Evolutionary conservation across 1,139 yeast genomes (phyloP).

Genomic region (Pneumocystis jirovecii): DNA sequence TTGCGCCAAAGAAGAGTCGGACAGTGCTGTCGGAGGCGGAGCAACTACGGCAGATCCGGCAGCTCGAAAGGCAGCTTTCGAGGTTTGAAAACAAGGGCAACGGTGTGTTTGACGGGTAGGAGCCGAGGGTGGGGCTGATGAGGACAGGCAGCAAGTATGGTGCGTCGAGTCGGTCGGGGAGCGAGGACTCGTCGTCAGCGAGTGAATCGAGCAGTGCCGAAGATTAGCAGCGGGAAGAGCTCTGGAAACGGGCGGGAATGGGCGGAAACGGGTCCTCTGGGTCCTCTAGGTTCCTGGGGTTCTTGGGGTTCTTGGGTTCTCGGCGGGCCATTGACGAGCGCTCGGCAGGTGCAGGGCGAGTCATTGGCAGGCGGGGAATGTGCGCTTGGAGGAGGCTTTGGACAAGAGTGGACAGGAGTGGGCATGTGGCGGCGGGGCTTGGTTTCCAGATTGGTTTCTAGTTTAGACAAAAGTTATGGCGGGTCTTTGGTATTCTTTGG

Average conservation of each 20-base stretch:
- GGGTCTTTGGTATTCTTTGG: no score
- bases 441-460: no score
- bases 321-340: no score
- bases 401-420: no score
- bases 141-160: background rate
- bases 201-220: background rate
- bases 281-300: no score
- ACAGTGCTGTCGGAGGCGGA: slow-evolving; percentile 46
- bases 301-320: no score
- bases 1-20: slow-evolving; percentile 34
- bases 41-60: slow-evolving; percentile 16
- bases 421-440: no score
- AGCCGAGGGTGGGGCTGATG: slow-evolving; percentile 20
- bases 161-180: background rate
- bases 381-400: no score
- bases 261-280: no score
- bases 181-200: background rate
- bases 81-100: slow-evolving; percentile 19
- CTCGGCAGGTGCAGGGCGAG: no score
- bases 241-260: background rate
- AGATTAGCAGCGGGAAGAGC: background rate
- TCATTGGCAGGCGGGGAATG: no score
- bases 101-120: background rate
- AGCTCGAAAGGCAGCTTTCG: slow-evolving; percentile 14
- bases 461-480: no score